Percentiles rank a stretch among this genome's conserved stretches.
phyloP scores from a whole-genome alignment of 257 asterid species.

The Rehmannia glutinosa region DNA sequence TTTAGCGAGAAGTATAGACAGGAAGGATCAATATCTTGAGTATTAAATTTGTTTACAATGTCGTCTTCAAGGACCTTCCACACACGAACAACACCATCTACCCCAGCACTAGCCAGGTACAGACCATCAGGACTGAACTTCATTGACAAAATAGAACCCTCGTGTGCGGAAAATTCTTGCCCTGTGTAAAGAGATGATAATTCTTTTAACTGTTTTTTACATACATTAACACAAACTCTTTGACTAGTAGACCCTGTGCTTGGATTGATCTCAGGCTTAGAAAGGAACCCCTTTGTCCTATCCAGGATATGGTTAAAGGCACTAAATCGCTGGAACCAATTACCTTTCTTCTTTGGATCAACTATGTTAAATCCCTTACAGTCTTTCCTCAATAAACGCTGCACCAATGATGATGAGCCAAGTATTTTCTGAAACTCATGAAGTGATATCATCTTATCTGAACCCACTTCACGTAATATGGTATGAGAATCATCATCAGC shows the following conservation, averaged over 20 bases:
- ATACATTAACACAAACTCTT: constrained; percentile 43
- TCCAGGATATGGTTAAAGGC: constrained; percentile 30
- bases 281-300: constrained; percentile 35
- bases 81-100: constrained; percentile 77
- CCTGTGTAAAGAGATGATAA: constrained; percentile 62
- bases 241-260: constrained; percentile 15
- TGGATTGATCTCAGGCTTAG: constrained; percentile 25
- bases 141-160: constrained; percentile 84
- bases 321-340: constrained; percentile 58
- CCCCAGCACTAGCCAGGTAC: constrained; percentile 87
- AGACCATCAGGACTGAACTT: constrained; percentile 86
- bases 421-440: constrained; percentile 63
- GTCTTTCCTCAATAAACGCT: constrained; percentile 42
- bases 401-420: constrained; percentile 62
- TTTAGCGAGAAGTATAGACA: constrained; percentile 58
- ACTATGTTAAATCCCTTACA: constrained; percentile 23
- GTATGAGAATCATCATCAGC: constrained; percentile 39
- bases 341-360: constrained; percentile 41
- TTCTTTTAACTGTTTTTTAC: constrained; percentile 54
- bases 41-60: constrained; percentile 25
- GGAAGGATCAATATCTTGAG: constrained; percentile 58
- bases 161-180: constrained; percentile 83
- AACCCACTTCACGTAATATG: constrained; percentile 44
- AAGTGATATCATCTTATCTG: constrained; percentile 43
- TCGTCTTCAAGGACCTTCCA: constrained; percentile 84